Conservation (phyloP, 2,329 filamentous ascomycete genomes). For the Thielaviopsis ethacetica region DNA sequence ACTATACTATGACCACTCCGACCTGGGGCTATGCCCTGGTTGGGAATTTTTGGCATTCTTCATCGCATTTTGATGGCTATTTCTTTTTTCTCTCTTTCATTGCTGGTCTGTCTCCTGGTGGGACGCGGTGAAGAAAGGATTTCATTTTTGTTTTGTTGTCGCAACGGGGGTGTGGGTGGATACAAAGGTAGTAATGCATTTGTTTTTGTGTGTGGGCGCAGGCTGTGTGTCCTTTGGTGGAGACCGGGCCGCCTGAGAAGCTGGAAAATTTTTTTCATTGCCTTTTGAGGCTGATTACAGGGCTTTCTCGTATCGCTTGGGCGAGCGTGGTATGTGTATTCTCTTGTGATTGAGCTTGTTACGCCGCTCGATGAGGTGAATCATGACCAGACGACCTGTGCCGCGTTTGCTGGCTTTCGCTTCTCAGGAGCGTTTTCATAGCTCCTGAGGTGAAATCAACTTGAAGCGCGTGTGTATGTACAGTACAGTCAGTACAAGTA, state of each 20-base stretch:
- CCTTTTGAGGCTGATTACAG: no score
- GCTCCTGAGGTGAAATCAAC: no score
- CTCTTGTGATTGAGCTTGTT: no score
- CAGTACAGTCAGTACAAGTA: no score
- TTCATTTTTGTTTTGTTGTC: background rate
- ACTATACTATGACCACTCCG: constrained; percentile 59
- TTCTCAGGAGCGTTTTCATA: background rate
- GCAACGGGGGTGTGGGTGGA: background rate
- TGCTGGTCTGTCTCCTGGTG: constrained; percentile 21
- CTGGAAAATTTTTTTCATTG: no score
- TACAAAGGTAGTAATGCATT: background rate
- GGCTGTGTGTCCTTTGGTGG: background rate
- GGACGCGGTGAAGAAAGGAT: constrained; percentile 25
- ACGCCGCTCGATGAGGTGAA: no score
- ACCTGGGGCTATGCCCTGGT: constrained; percentile 44
- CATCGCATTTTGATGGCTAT: constrained; percentile 15
- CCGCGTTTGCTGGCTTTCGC: no score
- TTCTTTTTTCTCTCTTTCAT: constrained; percentile 25
- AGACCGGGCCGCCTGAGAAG: background rate
- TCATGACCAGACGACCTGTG: no score
- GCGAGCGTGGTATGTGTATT: no score
- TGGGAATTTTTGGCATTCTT: constrained; percentile 53
- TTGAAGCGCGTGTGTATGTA: background rate
- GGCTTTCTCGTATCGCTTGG: no score
- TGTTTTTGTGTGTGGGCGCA: background rate